Evolutionary conservation across 1,139 yeast genomes (phyloP).

Genomic region (Geotrichum carabidarum): DNA sequence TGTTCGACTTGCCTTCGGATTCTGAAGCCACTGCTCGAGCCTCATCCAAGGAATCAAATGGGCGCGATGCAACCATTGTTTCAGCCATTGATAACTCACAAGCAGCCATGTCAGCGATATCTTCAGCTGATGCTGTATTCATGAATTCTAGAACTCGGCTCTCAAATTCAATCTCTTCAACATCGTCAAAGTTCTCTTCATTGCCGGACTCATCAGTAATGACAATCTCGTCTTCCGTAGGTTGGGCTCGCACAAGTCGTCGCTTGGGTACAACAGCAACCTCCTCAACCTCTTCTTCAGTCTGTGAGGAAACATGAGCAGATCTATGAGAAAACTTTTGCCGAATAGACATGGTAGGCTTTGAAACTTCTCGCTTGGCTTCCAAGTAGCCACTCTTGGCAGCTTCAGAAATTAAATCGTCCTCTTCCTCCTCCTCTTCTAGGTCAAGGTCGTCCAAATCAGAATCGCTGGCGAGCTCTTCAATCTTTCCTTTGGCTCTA

Average conservation of each 20-base stretch:
- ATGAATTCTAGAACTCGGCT: slow-evolving; percentile 67
- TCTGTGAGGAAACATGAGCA: neutral
- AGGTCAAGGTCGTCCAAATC: slow-evolving; percentile 3
- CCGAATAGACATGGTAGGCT: slow-evolving; percentile 35
- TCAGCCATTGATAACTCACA: slow-evolving; percentile 66
- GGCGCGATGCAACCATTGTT: slow-evolving; percentile 57
- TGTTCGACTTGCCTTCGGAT: slow-evolving; percentile 35
- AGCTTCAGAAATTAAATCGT: slow-evolving; percentile 6
- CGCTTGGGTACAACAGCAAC: slow-evolving; percentile 23
- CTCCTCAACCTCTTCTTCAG: slow-evolving; percentile 8
- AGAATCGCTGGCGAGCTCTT: slow-evolving; percentile 4
- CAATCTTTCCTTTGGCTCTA: neutral
- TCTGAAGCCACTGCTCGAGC: slow-evolving; percentile 48
- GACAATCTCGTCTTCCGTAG: slow-evolving; percentile 6
- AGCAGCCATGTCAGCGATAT: slow-evolving; percentile 73
- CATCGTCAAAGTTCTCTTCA: slow-evolving; percentile 35
- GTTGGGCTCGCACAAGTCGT: slow-evolving; percentile 21
- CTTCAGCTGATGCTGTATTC: slow-evolving; percentile 69
- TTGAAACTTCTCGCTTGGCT: slow-evolving; percentile 33
- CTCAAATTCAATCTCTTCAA: slow-evolving; percentile 51
- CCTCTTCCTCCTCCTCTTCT: slow-evolving; percentile 6
- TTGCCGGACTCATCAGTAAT: slow-evolving; percentile 22
- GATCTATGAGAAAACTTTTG: slow-evolving; percentile 33
- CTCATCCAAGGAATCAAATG: slow-evolving; percentile 54
- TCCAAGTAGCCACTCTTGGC: slow-evolving; percentile 20